These are phyloP conservation scores for Syzygium syzygioides DNA, from an alignment of 441 rosid species.

Conservation along the genomic window DNA sequence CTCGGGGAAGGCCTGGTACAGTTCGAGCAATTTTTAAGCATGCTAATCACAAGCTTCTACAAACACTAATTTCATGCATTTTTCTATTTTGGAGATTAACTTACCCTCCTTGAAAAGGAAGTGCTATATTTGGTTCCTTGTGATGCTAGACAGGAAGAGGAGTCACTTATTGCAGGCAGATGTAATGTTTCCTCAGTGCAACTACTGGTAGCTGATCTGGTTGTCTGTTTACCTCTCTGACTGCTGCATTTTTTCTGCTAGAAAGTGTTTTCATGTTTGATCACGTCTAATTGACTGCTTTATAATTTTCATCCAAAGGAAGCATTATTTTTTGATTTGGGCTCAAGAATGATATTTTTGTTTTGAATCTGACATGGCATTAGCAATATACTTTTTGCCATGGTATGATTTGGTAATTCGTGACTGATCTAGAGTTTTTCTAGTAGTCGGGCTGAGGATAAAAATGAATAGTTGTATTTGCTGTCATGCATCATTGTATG, in stretches of 20 bases:
- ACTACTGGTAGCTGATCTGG: background rate
- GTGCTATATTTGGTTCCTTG: background rate
- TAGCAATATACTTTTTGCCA: background rate
- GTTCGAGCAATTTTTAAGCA: background rate
- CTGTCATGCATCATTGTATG: background rate
- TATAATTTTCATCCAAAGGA: background rate
- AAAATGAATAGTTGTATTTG: background rate
- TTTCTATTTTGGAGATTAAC: background rate
- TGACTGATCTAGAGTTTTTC: background rate
- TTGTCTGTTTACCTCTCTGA: background rate
- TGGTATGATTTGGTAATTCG: background rate
- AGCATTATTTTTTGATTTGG: background rate
- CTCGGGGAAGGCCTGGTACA: background rate
- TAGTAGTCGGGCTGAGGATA: background rate
- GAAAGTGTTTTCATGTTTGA: background rate
- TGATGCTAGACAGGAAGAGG: background rate
- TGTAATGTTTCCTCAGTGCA: background rate
- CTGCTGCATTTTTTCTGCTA: background rate
- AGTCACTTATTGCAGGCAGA: background rate
- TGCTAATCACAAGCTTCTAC: background rate
- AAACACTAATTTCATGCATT: background rate
- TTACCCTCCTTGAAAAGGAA: background rate
- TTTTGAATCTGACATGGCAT: background rate
- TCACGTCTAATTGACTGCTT: background rate
- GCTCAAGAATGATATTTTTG: background rate